phyloP scores from a whole-genome alignment of 331 rosid genomes.

The Pyracantha coccinea region DNA sequence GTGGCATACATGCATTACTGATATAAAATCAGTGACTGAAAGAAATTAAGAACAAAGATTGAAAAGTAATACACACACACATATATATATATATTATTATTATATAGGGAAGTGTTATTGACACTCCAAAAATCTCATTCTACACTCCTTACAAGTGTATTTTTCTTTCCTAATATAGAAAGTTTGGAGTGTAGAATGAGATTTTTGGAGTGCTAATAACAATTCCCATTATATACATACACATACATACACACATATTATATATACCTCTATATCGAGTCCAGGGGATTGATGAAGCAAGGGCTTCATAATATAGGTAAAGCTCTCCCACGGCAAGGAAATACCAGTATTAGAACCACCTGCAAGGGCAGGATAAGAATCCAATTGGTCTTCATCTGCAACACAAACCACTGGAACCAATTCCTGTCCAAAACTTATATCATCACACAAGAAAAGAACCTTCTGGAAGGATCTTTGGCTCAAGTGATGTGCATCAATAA shows the following conservation, averaged over 20 bases:
- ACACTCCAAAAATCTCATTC: too few relatives aligned
- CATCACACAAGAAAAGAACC: constrained; percentile 58
- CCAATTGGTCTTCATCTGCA: constrained; percentile 49
- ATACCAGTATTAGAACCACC: constrained; percentile 26
- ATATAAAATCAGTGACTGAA: neutral
- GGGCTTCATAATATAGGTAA: constrained; percentile 65
- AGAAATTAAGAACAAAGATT: constrained; percentile 16
- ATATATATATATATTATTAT: too few relatives aligned
- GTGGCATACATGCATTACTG: neutral
- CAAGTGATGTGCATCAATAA: constrained; percentile 47
- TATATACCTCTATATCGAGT: constrained; percentile 72
- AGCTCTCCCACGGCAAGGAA: constrained; percentile 69
- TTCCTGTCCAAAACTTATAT: constrained; percentile 92
- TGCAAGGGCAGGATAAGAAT: constrained; percentile 35
- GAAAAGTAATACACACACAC: constrained; percentile 2
- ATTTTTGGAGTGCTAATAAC: too few relatives aligned
- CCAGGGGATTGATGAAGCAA: constrained; percentile 53
- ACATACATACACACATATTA: too few relatives aligned
- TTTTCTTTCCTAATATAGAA: too few relatives aligned
- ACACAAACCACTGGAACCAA: constrained; percentile 68
- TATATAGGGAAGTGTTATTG: too few relatives aligned
- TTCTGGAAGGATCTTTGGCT: constrained; percentile 38
- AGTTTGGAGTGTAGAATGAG: too few relatives aligned
- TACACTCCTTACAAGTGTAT: too few relatives aligned
- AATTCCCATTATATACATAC: too few relatives aligned